Conservation (phyloP, 2,329 filamentous ascomycete species). For the Penicillium verrucosum region DNA sequence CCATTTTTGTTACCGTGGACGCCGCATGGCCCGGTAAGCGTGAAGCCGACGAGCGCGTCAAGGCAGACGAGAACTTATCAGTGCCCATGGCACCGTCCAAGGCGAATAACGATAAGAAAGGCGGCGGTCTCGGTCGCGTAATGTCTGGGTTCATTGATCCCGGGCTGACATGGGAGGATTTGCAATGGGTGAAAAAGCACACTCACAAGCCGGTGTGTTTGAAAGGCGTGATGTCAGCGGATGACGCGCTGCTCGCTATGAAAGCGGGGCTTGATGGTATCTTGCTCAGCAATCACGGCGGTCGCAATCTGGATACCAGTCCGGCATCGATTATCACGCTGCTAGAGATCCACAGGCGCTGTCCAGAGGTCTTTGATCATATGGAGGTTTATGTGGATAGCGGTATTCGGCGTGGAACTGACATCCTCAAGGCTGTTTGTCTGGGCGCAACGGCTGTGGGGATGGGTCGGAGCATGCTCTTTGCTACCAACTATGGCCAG, state of each 20-base stretch:
- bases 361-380: conserved; percentile 49
- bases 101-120: conserved; percentile 51
- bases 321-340: conserved; percentile 52
- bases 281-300: conserved; percentile 58
- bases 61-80: conserved; percentile 44
- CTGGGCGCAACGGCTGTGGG: conserved; percentile 55
- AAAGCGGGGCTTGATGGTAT: conserved; percentile 53
- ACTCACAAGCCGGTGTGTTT: conserved; percentile 53
- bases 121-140: conserved; percentile 52
- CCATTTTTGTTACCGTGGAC: conserved; percentile 55
- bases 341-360: conserved; percentile 51
- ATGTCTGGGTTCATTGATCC: conserved; percentile 55
- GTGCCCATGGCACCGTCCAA: conserved; percentile 46
- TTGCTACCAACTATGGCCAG: conserved; percentile 54
- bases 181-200: conserved; percentile 52
- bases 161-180: conserved; percentile 52
- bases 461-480: conserved; percentile 53
- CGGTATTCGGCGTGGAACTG: conserved; percentile 53
- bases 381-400: conserved; percentile 56
- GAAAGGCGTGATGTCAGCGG: conserved; percentile 57
- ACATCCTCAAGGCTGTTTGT: conserved; percentile 54
- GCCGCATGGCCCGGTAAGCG: conserved; percentile 55
- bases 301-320: conserved; percentile 53
- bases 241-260: conserved; percentile 53
- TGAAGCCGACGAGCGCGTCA: conserved; percentile 56